Percentiles rank a stretch among this genome's conserved stretches.
These are phyloP conservation scores for Beauveria caledonica DNA, from an alignment of 2,329 filamentous ascomycete species.

Conservation along the genomic window DNA sequence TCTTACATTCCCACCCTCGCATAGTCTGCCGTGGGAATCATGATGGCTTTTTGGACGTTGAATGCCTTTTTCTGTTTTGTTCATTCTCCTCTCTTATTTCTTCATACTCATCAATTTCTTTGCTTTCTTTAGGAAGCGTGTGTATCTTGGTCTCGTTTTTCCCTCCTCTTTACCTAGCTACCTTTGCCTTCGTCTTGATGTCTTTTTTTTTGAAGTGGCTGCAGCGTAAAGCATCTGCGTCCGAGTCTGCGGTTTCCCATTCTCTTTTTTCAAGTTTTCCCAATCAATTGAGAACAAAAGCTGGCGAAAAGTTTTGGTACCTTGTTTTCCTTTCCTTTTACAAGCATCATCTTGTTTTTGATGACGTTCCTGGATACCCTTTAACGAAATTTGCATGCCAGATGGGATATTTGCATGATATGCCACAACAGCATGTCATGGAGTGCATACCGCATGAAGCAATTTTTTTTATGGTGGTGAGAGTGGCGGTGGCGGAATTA, in stretches of 20 bases:
- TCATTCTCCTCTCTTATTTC: conserved; percentile 10
- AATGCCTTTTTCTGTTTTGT: conserved; percentile 3
- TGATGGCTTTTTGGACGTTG: conserved; percentile 11
- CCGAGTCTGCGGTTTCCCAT: conserved; percentile 19
- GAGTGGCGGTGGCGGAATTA: background rate
- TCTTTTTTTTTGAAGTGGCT: conserved; percentile 18
- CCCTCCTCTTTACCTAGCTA: conserved; percentile 14
- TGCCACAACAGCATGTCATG: background rate
- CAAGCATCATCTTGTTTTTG: background rate
- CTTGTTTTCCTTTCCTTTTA: background rate
- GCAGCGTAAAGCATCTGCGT: conserved; percentile 14
- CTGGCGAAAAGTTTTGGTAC: conserved; percentile 11
- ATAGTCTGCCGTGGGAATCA: conserved; percentile 2
- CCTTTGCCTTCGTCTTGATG: conserved; percentile 21
- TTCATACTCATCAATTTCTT: conserved; percentile 8
- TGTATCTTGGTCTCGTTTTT: conserved; percentile 12
- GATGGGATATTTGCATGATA: background rate
- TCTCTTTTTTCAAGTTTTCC: background rate
- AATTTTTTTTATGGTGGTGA: background rate
- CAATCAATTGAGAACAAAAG: conserved; percentile 4
- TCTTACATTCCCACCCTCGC: conserved; percentile 1
- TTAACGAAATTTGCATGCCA: conserved; percentile 8
- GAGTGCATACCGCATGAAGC: background rate
- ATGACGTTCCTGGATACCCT: conserved; percentile 9
- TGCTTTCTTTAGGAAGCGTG: conserved; percentile 5